A percentile compares a stretch with the other conserved stretches of the same genome.
Conservation (phyloP, 768 basidiomycete genomes). For the Cystoderma amianthinum region DNA sequence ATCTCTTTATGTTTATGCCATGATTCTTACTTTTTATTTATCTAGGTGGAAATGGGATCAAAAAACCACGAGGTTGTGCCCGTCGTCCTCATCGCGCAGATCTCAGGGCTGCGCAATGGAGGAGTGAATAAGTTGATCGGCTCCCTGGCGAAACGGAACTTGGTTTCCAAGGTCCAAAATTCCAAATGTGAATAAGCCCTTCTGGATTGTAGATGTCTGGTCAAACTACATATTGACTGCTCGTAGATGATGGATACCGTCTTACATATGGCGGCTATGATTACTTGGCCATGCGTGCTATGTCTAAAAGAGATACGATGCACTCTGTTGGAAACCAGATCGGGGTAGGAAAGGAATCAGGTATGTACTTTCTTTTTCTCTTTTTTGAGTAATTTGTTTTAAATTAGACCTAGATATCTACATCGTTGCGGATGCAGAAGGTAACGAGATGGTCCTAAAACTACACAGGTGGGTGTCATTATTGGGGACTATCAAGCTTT, state of each 20-base stretch:
- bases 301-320: conserved; percentile 86
- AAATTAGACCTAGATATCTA: conserved; percentile 61
- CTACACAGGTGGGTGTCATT: conserved; percentile 67
- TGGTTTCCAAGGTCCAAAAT: conserved; percentile 87
- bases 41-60: conserved; percentile 92
- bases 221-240: conserved; percentile 2
- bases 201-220: not conserved
- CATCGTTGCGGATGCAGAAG: conserved; percentile 80
- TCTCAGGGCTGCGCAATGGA: conserved; percentile 87
- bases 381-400: not conserved
- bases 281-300: conserved; percentile 86
- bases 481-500: not conserved
- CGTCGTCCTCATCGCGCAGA: conserved; percentile 79
- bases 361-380: conserved; percentile 31
- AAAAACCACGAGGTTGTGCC: conserved; percentile 98
- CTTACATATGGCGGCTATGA: conserved; percentile 99
- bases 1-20: conserved; percentile 1
- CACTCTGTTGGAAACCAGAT: conserved; percentile 95
- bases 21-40: conserved; percentile 5
- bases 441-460: conserved; percentile 86
- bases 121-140: conserved; percentile 93
- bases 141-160: conserved; percentile 82
- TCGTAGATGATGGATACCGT: conserved; percentile 90
- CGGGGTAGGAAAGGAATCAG: conserved; percentile 97
- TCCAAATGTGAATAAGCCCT: conserved; percentile 63